Base-by-base conservation (phyloP, 2,329 filamentous ascomycete genomes). In the Alternaria gansuensis region DNA sequence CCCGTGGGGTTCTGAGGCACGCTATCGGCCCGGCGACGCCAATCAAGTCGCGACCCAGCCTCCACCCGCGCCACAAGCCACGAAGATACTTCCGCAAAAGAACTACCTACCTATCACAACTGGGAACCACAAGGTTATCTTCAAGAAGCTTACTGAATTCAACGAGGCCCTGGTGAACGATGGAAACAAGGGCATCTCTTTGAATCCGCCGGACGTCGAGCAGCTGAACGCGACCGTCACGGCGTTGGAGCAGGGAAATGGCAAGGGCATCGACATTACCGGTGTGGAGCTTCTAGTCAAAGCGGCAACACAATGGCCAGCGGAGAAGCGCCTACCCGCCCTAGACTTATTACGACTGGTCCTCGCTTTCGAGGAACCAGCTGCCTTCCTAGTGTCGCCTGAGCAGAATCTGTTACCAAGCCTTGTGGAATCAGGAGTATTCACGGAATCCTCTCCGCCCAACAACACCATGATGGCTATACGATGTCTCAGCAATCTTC, bases 401-500 rank as follows among this genome's bases (percentile, higher is more conserved):
- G 79, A 83, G 29, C 81, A 81, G 3, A 88, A 86, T 34, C 80
- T 93, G n/a, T 76, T 90, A 4, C 79, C 84, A 7, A 78, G 81
- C 1, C 79, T 97, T 6, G 82, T 88, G 33, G 75, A 75, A 41
- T 86, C 83, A 50, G 85, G 78, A 1, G 82, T 88, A 2, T 87
- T 89, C 52, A 83, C 87, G 8, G 76, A 79, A 4, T 79, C 84
- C 0, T 82, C 86, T 2, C 82, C 90, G 0, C 88, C 87, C 36
- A 97, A 97, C 77, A 92, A 92, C 65, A 86, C 87, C 10, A 97
- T 98, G 89, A 90, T 99, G 82, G 88, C 90, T 0, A 83, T 92
- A 11, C 90, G 95, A 4, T 86, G 89, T 13, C 83, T 98, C 48
- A 89, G 88, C 29, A 99, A 99, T 68, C 81, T 97, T 7, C 97